phyloP scores from a whole-genome alignment of 306 rosid genomes.

The Glycine soja region DNA sequence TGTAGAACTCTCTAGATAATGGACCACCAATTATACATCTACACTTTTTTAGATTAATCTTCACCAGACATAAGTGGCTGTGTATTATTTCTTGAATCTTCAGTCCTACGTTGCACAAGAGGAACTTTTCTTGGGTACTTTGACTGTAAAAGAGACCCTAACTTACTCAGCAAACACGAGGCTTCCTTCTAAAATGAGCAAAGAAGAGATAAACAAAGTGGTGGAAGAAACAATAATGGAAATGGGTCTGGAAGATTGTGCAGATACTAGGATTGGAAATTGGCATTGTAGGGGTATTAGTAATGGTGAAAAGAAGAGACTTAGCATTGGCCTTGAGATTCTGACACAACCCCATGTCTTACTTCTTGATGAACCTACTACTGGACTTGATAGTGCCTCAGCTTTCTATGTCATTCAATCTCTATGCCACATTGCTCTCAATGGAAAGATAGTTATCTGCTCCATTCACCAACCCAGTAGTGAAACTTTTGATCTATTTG shows the following conservation, averaged over 20 bases:
- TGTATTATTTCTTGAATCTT: constrained; percentile 23
- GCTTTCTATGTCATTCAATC: constrained; percentile 73
- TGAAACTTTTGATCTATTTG: constrained; percentile 74
- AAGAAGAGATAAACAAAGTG: constrained; percentile 57
- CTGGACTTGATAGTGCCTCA: constrained; percentile 87
- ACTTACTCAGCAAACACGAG: constrained; percentile 72
- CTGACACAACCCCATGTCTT: constrained; percentile 64
- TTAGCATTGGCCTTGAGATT: constrained; percentile 79
- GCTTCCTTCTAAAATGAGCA: constrained; percentile 62
- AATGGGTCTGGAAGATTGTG: constrained; percentile 85
- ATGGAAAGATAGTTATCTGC: constrained; percentile 68
- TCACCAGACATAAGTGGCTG: neutral
- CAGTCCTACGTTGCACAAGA: constrained; percentile 86
- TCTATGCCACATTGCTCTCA: constrained; percentile 63
- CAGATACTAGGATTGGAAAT: constrained; percentile 70
- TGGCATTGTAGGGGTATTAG: constrained; percentile 83
- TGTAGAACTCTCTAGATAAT: too few species aligned
- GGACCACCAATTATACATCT: too few species aligned
- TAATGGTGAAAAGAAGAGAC: constrained; percentile 79
- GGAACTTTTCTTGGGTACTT: constrained; percentile 71
- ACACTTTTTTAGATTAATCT: too few species aligned
- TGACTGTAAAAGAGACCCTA: constrained; percentile 75
- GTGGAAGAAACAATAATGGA: constrained; percentile 63
- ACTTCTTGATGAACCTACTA: constrained; percentile 86
- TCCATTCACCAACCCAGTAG: constrained; percentile 79